Percentiles rank a stretch among this genome's conserved stretches.
These are phyloP conservation scores for Pseudomicrostroma phylloplanum DNA, from an alignment of 1,284 basidiomycete species.

Conservation along the genomic window DNA sequence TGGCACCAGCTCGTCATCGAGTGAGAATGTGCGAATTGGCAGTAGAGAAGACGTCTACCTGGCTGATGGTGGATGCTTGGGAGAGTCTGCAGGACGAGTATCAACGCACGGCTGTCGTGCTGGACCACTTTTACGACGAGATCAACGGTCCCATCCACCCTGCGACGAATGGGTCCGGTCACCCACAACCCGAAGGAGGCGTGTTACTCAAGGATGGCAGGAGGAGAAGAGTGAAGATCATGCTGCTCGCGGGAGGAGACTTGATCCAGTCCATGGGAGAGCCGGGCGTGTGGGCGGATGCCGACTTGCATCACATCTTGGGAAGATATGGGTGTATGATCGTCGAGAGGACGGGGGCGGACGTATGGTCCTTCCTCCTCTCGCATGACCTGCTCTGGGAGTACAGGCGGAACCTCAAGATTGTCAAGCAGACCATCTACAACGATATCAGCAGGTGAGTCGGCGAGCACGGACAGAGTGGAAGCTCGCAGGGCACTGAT, in stretches of 20 bases:
- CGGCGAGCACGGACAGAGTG: neutral
- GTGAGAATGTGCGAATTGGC: conserved; percentile 52
- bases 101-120: conserved; percentile 87
- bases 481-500: neutral
- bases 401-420: conserved; percentile 74
- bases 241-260: conserved; percentile 94
- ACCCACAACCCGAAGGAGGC: conserved; percentile 25
- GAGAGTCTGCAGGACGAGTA: conserved; percentile 84
- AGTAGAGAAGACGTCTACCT: conserved; percentile 49
- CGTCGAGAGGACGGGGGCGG: conserved; percentile 87
- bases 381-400: conserved; percentile 58
- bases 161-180: neutral
- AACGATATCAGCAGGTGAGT: conserved; percentile 81
- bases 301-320: conserved; percentile 91
- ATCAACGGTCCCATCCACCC: conserved; percentile 62
- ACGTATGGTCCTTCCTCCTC: conserved; percentile 64
- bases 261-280: conserved; percentile 97
- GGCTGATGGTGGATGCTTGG: conserved; percentile 87
- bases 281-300: conserved; percentile 94
- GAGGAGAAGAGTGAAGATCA: conserved; percentile 58
- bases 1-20: conserved; percentile 46
- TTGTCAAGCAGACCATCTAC: conserved; percentile 82
- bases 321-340: conserved; percentile 91
- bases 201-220: conserved; percentile 39
- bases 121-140: conserved; percentile 86